phyloP scores from a whole-genome alignment of 805 yeast species.

The Ogataea nitratoaversa region DNA sequence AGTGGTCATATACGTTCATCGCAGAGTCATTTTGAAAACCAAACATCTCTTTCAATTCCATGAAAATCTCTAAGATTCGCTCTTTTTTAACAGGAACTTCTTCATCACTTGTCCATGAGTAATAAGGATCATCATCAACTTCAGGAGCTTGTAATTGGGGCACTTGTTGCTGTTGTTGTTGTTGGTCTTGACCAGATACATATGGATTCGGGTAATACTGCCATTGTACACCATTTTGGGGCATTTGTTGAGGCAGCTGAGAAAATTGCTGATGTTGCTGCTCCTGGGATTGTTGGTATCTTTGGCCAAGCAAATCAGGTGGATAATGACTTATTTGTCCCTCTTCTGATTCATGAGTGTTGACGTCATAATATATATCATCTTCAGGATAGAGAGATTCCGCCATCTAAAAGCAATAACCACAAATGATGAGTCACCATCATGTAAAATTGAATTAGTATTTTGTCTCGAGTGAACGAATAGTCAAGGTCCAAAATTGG shows the following conservation, averaged over 20 bases:
- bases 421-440: not conserved
- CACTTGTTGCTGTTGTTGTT: slow-evolving; percentile 7
- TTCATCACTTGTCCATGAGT: slow-evolving; percentile 55
- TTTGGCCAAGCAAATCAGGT: not conserved
- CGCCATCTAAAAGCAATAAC: not conserved
- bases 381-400: not conserved
- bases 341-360: not conserved
- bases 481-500: too few species aligned
- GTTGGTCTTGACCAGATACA: not conserved
- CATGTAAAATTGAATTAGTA: too few species aligned
- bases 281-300: not conserved
- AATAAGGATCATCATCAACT: slow-evolving; percentile 39
- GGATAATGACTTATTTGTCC: not conserved
- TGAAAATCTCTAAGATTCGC: slow-evolving; percentile 60
- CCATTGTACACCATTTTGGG: not conserved
- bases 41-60: slow-evolving; percentile 54
- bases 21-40: slow-evolving; percentile 83
- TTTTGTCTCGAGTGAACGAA: too few species aligned
- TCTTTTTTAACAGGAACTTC: slow-evolving; percentile 70
- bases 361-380: not conserved
- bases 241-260: not conserved
- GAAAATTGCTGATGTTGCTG: not conserved
- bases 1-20: slow-evolving; percentile 75
- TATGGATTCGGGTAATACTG: not conserved
- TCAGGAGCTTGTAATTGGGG: slow-evolving; percentile 5